Conservation (phyloP, 73 alveolate genomes). For the Tetrahymena malaccensis region DNA sequence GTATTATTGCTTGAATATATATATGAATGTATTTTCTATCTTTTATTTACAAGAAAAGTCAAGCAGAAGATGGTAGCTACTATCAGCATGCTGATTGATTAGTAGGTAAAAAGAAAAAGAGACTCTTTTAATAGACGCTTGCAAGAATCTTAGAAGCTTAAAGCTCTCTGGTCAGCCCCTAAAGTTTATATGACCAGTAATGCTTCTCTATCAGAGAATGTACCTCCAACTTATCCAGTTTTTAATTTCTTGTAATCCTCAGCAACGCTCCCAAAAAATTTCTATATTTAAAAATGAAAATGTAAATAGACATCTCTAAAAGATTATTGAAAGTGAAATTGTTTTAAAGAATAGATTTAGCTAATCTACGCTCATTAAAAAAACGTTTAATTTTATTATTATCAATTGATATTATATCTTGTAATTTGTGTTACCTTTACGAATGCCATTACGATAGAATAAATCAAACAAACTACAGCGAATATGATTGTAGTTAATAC, state of each 20-base stretch:
- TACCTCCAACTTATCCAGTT: not conserved
- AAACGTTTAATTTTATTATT: not conserved
- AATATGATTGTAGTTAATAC: not conserved
- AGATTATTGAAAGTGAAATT: no score
- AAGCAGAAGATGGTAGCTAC: not conserved
- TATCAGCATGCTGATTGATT: not conserved
- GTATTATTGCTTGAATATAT: no score
- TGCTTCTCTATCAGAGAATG: not conserved
- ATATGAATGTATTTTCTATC: not conserved
- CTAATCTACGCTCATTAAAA: no score
- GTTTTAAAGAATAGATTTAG: no score
- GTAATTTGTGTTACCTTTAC: not conserved
- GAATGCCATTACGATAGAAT: not conserved
- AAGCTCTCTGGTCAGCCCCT: not conserved
- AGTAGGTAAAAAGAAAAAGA: not conserved
- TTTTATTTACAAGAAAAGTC: not conserved
- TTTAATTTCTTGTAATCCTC: not conserved
- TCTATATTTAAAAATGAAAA: not conserved
- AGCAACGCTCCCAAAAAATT: not conserved
- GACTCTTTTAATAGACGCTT: not conserved
- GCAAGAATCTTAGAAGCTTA: not conserved
- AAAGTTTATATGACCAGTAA: not conserved
- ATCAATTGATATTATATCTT: not conserved
- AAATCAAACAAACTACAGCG: not conserved
- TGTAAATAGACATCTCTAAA: not conserved